A percentile compares a stretch with the other conserved stretches of the same genome.
phyloP scores from a whole-genome alignment of 2,329 filamentous ascomycete species.

The Canariomyces notabilis region DNA sequence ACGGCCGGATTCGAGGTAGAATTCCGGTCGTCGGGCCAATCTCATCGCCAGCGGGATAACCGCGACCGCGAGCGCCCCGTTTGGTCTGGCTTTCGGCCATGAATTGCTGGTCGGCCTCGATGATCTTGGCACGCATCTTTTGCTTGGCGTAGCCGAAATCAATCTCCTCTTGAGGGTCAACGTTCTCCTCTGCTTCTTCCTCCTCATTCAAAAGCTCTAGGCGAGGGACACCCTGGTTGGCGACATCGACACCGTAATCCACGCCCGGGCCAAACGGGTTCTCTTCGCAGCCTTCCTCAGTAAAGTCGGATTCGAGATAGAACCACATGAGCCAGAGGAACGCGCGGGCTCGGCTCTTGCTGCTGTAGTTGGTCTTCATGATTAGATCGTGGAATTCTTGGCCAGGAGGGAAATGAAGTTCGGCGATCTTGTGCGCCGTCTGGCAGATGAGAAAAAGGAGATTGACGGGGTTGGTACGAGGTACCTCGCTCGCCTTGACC shows the following conservation, averaged over 20 bases:
- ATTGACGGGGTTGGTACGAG: slow-evolving; percentile 93
- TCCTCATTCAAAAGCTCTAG: slow-evolving; percentile 62
- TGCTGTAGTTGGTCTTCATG: slow-evolving; percentile 82
- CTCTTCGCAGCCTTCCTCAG: slow-evolving; percentile 75
- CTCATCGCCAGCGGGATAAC: slow-evolving; percentile 38
- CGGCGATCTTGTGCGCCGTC: slow-evolving; percentile 84
- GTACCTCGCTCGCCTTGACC: slow-evolving; percentile 61
- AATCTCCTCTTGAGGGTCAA: slow-evolving; percentile 65
- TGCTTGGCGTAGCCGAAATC: slow-evolving; percentile 69
- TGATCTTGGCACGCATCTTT: slow-evolving; percentile 67
- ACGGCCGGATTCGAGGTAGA: slow-evolving; percentile 58
- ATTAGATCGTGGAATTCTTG: slow-evolving; percentile 95
- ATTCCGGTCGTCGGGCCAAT: slow-evolving; percentile 52
- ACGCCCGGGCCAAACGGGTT: slow-evolving; percentile 82
- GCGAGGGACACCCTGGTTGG: slow-evolving; percentile 64
- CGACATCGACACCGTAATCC: slow-evolving; percentile 59
- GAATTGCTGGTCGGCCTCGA: slow-evolving; percentile 69
- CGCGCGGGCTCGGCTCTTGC: slow-evolving; percentile 74
- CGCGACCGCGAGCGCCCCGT: slow-evolving; percentile 36
- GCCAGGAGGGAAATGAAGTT: slow-evolving; percentile 79
- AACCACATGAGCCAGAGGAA: slow-evolving; percentile 99
- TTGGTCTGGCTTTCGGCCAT: slow-evolving; percentile 58
- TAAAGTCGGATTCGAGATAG: slow-evolving; percentile 94
- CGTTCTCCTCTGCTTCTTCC: slow-evolving; percentile 64
- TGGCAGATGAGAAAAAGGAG: slow-evolving; percentile 92